Evolutionary conservation across 2,329 filamentous ascomycete genomes (phyloP).

Genomic region (Arthrobotrys conoides): DNA sequence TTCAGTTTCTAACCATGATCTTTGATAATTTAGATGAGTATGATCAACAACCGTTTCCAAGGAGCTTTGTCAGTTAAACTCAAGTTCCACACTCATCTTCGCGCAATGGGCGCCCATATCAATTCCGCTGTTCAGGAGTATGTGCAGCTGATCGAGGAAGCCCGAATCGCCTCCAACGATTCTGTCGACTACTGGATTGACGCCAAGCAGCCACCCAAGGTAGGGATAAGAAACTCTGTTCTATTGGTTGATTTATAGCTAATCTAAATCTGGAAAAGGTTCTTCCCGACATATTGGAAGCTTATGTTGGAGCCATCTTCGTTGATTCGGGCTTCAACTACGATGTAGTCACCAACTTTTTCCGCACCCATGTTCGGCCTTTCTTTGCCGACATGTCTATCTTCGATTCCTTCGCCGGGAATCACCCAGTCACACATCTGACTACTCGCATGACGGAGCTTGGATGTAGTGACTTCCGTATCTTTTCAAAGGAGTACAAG

Average conservation of each 20-base stretch:
- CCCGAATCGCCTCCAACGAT: conserved; percentile 70
- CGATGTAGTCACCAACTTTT: conserved; percentile 80
- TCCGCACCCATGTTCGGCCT: conserved; percentile 78
- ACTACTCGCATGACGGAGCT: conserved; percentile 68
- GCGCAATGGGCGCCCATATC: conserved; percentile 71
- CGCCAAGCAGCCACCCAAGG: conserved; percentile 76
- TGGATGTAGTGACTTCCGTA: conserved; percentile 69
- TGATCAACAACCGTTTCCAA: conserved; percentile 96
- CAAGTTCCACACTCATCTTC: conserved; percentile 81
- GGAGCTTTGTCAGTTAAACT: conserved; percentile 84
- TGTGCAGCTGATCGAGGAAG: conserved; percentile 73
- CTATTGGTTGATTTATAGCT: conserved; percentile 22
- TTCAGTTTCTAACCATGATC: conserved; percentile 4
- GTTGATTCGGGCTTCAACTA: conserved; percentile 89
- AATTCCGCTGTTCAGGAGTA: conserved; percentile 71
- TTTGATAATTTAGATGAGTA: conserved; percentile 77
- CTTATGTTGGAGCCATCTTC: conserved; percentile 90
- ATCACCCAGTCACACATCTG: conserved; percentile 81
- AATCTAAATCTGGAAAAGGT: conserved; percentile 68
- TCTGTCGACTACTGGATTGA: conserved; percentile 79
- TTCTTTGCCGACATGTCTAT: conserved; percentile 89
- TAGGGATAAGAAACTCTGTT: conserved; percentile 28
- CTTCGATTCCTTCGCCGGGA: conserved; percentile 87
- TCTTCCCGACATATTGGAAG: conserved; percentile 88
- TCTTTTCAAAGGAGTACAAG: conserved; percentile 72